phyloP scores from a whole-genome alignment of 129 eudicot species.

The Scalesia atractyloides region DNA sequence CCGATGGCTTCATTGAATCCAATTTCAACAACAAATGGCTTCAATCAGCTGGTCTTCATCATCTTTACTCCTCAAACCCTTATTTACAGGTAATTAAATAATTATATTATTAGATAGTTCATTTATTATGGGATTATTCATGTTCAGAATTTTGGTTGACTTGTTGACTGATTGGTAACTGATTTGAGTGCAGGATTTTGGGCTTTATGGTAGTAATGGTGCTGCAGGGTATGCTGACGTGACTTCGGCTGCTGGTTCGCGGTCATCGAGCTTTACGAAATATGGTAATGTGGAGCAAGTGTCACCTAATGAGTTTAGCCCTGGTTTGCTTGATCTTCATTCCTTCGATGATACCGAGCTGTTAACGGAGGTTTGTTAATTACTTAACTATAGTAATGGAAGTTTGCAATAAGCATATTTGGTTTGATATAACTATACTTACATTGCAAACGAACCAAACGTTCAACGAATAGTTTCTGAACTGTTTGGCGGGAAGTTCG shows the following conservation, averaged over 20 bases:
- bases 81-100: slow-evolving; percentile 36
- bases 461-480: no score
- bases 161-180: not conserved
- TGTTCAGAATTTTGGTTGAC: not conserved
- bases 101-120: no score
- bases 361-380: slow-evolving; percentile 57
- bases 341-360: slow-evolving; percentile 83
- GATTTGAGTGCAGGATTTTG: slow-evolving; percentile 47
- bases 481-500: no score
- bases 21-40: slow-evolving; percentile 66
- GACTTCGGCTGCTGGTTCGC: slow-evolving; percentile 39
- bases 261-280: slow-evolving; percentile 48
- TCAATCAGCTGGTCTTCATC: slow-evolving; percentile 77
- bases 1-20: slow-evolving; percentile 59
- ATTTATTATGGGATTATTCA: not conserved
- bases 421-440: not conserved
- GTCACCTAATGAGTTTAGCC: slow-evolving; percentile 64
- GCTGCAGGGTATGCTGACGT: slow-evolving; percentile 47
- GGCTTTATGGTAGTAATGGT: slow-evolving; percentile 39
- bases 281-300: slow-evolving; percentile 51
- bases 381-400: not conserved
- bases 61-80: slow-evolving; percentile 54
- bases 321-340: slow-evolving; percentile 86
- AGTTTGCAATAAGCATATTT: not conserved
- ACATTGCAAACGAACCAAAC: not conserved